These are phyloP conservation scores for Hansenula anomala DNA, from an alignment of 1,139 yeast genomes.

Conservation along the genomic window DNA sequence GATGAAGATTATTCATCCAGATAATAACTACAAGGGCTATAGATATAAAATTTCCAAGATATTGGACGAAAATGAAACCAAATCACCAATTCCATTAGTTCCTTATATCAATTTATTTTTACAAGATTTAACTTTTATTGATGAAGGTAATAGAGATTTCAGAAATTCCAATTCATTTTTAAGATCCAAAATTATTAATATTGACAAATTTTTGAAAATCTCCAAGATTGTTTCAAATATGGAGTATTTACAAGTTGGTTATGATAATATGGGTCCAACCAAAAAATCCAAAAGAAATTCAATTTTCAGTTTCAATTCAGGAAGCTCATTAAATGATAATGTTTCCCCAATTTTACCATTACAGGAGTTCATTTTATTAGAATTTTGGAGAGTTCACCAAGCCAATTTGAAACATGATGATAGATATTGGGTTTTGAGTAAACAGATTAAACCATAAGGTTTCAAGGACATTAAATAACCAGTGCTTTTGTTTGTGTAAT, in stretches of 20 bases:
- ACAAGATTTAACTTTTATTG: slow-evolving; percentile 82
- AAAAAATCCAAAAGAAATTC: slow-evolving; percentile 23
- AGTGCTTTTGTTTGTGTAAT: no score
- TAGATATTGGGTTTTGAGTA: slow-evolving; percentile 68
- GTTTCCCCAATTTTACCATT: slow-evolving; percentile 16
- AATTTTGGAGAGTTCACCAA: slow-evolving; percentile 65
- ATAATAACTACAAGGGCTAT: slow-evolving; percentile 75
- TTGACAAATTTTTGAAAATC: slow-evolving; percentile 75
- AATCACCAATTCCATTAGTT: slow-evolving; percentile 63
- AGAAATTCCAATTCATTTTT: slow-evolving; percentile 52
- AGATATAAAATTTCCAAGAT: slow-evolving; percentile 62
- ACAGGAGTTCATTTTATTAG: slow-evolving; percentile 64
- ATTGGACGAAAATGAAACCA: slow-evolving; percentile 40
- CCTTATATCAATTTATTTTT: slow-evolving; percentile 83
- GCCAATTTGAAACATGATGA: slow-evolving; percentile 57
- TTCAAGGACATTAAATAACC: background rate
- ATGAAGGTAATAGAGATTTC: slow-evolving; percentile 79
- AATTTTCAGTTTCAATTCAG: slow-evolving; percentile 25
- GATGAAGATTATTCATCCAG: slow-evolving; percentile 73
- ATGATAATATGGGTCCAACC: slow-evolving; percentile 25
- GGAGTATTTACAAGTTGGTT: slow-evolving; percentile 71
- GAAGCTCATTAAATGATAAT: slow-evolving; percentile 14
- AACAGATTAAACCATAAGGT: slow-evolving; percentile 15
- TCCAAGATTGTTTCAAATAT: slow-evolving; percentile 74
- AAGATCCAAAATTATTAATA: slow-evolving; percentile 47